Conservation (phyloP, 768 basidiomycete genomes). For the Mycena galopus region DNA sequence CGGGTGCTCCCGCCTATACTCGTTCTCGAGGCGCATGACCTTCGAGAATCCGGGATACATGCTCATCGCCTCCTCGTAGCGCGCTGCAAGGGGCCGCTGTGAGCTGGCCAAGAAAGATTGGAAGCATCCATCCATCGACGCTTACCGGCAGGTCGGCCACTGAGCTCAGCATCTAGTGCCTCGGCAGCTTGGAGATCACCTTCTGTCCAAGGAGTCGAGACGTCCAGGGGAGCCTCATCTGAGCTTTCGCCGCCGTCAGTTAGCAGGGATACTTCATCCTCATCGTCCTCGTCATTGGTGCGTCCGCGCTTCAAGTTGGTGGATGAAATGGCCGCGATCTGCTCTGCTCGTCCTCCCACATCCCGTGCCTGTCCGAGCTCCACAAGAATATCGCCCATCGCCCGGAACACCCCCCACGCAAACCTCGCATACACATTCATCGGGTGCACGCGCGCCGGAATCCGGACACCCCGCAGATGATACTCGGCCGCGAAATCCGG, state of each 20-base stretch:
- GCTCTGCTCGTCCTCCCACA: neutral
- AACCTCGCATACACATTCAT: slow-evolving; percentile 19
- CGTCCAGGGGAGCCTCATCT: neutral
- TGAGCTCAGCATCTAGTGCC: slow-evolving; percentile 17
- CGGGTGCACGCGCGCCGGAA: slow-evolving; percentile 22
- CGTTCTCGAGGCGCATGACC: slow-evolving; percentile 2
- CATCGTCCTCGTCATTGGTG: neutral
- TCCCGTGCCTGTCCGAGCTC: neutral
- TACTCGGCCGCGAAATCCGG: slow-evolving; percentile 23
- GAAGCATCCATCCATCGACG: neutral
- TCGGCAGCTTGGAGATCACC: slow-evolving; percentile 4
- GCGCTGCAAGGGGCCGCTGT: neutral
- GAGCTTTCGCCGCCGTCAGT: neutral
- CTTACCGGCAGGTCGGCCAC: slow-evolving; percentile 12
- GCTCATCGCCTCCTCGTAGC: slow-evolving; percentile 10
- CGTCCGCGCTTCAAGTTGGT: neutral
- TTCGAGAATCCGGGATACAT: slow-evolving; percentile 20
- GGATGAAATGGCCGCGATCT: neutral
- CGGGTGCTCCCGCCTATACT: slow-evolving; percentile 16
- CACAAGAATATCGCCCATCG: neutral
- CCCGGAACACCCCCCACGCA: slow-evolving; percentile 22
- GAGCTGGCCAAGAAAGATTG: neutral
- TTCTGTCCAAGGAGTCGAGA: neutral
- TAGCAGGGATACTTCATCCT: neutral
- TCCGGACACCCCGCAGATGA: slow-evolving; percentile 17